These are phyloP conservation scores for Fusarium sp. DNA, from an alignment of 2,329 filamentous ascomycete genomes.

Conservation along the genomic window DNA sequence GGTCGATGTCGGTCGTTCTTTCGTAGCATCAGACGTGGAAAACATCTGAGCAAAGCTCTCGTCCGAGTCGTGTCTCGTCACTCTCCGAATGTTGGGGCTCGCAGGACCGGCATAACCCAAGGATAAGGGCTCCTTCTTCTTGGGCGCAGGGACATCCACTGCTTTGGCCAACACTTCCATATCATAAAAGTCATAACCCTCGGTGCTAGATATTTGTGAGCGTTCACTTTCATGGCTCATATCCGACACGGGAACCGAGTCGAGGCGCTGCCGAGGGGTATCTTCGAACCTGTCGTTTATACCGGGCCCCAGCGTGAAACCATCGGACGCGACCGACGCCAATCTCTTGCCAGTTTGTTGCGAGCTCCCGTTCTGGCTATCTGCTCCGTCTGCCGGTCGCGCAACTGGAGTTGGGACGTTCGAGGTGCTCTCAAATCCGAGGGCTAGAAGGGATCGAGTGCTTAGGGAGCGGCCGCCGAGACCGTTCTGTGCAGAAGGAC, in stretches of 20 bases:
- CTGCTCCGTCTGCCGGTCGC: constrained; percentile 58
- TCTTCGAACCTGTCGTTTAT: constrained; percentile 51
- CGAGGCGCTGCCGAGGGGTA: constrained; percentile 58
- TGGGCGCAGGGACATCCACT: constrained; percentile 63
- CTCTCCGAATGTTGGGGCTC: constrained; percentile 42
- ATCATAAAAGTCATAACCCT: constrained; percentile 76
- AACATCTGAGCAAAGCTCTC: constrained; percentile 71
- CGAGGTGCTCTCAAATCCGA: constrained; percentile 72
- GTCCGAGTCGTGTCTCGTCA: constrained; percentile 64
- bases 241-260: constrained; percentile 64
- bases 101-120: constrained; percentile 46
- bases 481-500: constrained; percentile 42
- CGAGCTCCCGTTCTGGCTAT: constrained; percentile 43
- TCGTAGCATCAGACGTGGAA: constrained; percentile 64
- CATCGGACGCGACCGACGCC: constrained; percentile 60
- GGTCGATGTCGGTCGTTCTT: constrained; percentile 25
- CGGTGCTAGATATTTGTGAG: constrained; percentile 63
- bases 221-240: constrained; percentile 61
- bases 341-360: constrained; percentile 54
- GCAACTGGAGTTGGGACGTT: constrained; percentile 71
- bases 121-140: constrained; percentile 53
- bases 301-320: constrained; percentile 63
- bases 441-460: constrained; percentile 61
- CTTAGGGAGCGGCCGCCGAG: constrained; percentile 48
- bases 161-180: constrained; percentile 64